phyloP scores from a whole-genome alignment of 108 stramenopile species.

The Tribonema minus region DNA sequence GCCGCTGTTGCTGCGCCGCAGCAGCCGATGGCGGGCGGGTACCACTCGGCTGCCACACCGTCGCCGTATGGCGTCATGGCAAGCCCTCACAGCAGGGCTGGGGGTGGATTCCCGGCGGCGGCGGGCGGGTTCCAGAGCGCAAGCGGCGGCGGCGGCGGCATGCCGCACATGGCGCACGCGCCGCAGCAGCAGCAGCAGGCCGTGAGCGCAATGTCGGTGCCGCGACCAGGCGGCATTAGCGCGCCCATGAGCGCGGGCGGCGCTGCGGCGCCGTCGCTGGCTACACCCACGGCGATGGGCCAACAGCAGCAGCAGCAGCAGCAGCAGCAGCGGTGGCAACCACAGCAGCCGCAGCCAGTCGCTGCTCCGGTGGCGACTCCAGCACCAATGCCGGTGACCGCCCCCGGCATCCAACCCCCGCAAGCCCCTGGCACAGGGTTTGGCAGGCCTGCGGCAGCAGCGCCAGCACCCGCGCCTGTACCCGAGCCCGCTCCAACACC shows the following conservation, averaged over 20 bases:
- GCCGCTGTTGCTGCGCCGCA: no score
- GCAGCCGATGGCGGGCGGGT: no score
- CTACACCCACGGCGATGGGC: background rate
- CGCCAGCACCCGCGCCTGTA: background rate
- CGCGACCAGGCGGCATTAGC: background rate
- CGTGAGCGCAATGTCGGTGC: background rate
- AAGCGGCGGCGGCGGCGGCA: background rate
- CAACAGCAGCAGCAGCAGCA: constrained; percentile 1
- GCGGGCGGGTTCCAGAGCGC: background rate
- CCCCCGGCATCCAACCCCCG: background rate
- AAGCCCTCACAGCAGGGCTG: no score
- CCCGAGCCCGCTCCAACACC: background rate
- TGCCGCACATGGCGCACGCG: background rate
- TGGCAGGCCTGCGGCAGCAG: no score
- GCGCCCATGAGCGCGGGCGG: background rate
- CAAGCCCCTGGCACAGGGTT: no score
- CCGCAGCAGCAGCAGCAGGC: background rate
- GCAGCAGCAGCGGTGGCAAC: background rate
- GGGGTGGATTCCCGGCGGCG: no score
- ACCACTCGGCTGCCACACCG: no score
- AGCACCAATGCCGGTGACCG: background rate
- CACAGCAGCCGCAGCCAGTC: background rate
- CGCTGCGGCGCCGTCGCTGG: background rate
- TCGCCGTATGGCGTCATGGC: no score
- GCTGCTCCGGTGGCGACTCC: no score